phyloP scores from a whole-genome alignment of 305 asterid species.

The Petunia hybrid region DNA sequence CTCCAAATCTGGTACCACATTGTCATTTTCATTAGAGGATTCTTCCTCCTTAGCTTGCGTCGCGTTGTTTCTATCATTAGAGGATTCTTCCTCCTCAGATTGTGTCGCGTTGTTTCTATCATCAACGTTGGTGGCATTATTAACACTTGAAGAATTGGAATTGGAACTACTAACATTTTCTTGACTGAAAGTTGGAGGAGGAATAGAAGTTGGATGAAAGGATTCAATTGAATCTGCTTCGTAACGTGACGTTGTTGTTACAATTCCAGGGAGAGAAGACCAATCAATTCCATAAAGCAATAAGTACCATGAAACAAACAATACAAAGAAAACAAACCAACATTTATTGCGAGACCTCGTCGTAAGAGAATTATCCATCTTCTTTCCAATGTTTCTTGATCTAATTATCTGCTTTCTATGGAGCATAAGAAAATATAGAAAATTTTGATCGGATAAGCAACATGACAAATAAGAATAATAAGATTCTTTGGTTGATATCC shows the following conservation, averaged over 20 bases:
- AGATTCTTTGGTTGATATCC: no score
- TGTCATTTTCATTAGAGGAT: neutral
- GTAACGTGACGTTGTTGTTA: conserved; percentile 39
- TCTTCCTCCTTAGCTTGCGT: conserved; percentile 10
- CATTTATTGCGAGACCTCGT: conserved; percentile 51
- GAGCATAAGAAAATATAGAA: no score
- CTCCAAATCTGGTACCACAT: conserved; percentile 9
- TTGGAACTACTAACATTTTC: neutral
- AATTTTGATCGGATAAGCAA: no score
- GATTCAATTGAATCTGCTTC: conserved; percentile 41
- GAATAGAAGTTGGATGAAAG: conserved; percentile 20
- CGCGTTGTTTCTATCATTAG: neutral
- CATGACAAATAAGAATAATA: no score
- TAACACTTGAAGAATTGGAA: neutral
- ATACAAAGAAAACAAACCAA: conserved; percentile 55
- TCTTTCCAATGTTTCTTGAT: conserved; percentile 8
- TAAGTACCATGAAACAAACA: conserved; percentile 75
- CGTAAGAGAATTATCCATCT: conserved; percentile 44
- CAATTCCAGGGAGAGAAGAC: conserved; percentile 58
- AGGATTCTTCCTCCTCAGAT: neutral
- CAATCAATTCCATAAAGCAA: conserved; percentile 66
- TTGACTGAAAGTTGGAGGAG: neutral
- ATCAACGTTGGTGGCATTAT: neutral
- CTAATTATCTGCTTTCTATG: conserved; percentile 2
- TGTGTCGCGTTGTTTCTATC: neutral